Base-by-base conservation (phyloP, 257 asterid genomes). In the Petrea volubilis region DNA sequence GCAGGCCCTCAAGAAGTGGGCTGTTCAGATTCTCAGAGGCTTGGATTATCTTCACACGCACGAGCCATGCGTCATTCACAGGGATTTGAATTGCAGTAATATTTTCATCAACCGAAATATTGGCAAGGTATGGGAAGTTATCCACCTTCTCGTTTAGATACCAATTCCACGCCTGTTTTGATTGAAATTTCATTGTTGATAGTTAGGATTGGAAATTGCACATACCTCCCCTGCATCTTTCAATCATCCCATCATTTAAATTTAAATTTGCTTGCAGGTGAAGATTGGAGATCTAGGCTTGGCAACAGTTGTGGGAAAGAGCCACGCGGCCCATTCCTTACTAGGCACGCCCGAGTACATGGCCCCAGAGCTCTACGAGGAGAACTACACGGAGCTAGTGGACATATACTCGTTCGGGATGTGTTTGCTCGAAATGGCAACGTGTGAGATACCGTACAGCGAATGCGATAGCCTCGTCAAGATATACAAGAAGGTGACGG, bases 351-450 rank as follows among this genome's bases (percentile, higher is more conserved):
- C 81, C 0, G 88, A 80, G 60, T 83, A 77, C 79, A 83, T 83
- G 88, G 88, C 85, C 0, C 88, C 88, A 0, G 85, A 83, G 77
- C 81, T 83, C 1, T 83, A 80, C 25, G 85, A 80, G 23, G 88
- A 83, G 73, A 75, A 83, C 75, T 83, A 80, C 79, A 80, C 83
- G 0, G 85, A 80, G 55, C 58, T 78, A 41, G 81, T 83, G 0
- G 88, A 83, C 67, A 83, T 83, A 72, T 83, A 83, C 72, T 83
- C 85, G 0, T 83, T 80, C 6, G 88, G 88, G 1, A 83, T 83
- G 88, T 74, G 83, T 51, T 28, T 83, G 61, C 23, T 83, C 18
- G 88, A 80, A 60, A 83, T 83, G 85, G 85, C 78, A 0, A 83
- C 81, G 9, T 80, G 82, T 27, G 88, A 83, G 61, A 77, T 80